Percentiles rank a stretch among this genome's conserved stretches.
phyloP scores from a whole-genome alignment of 1,284 basidiomycete species.

The Tilletiopsis washingtonensis region DNA sequence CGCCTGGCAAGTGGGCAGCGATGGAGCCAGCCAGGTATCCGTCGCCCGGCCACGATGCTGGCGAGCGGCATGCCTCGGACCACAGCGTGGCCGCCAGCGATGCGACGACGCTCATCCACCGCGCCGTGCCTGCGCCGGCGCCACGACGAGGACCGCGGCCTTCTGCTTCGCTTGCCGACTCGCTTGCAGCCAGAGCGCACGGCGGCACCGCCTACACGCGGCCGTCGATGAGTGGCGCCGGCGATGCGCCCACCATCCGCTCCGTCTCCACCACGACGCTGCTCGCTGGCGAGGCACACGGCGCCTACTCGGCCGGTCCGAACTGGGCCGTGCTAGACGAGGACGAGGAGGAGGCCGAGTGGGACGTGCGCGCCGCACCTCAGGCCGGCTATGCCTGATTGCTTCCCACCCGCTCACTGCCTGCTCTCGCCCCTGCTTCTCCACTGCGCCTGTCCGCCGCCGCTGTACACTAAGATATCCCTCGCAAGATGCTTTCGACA shows the following conservation, averaged over 20 bases:
- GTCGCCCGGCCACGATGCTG: background rate
- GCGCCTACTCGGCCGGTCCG: conserved; percentile 2
- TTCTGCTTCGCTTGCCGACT: background rate
- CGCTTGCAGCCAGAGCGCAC: background rate
- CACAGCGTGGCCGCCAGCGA: background rate
- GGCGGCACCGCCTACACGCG: background rate
- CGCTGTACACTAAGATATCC: too few relatives aligned
- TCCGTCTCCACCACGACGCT: background rate
- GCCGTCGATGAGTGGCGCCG: background rate
- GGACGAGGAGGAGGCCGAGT: conserved; percentile 7
- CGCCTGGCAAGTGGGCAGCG: background rate
- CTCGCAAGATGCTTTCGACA: too few relatives aligned
- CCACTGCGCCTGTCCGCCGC: too few relatives aligned
- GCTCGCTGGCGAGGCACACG: background rate
- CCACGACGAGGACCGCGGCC: background rate
- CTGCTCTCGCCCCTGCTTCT: too few relatives aligned
- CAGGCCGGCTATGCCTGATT: too few relatives aligned
- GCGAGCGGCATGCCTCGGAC: background rate
- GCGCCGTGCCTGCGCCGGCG: background rate
- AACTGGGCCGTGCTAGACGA: conserved; percentile 10
- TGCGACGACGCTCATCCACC: background rate
- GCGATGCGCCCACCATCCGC: conserved; percentile 1
- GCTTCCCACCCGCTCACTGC: too few relatives aligned
- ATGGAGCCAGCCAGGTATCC: background rate
- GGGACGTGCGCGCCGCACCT: too few relatives aligned